Evolutionary conservation across 495 filamentous ascomycete species (phyloP), one percentile per base, ranked within the genome.

Genomic region (Aspergillus olivimuriae): DNA sequence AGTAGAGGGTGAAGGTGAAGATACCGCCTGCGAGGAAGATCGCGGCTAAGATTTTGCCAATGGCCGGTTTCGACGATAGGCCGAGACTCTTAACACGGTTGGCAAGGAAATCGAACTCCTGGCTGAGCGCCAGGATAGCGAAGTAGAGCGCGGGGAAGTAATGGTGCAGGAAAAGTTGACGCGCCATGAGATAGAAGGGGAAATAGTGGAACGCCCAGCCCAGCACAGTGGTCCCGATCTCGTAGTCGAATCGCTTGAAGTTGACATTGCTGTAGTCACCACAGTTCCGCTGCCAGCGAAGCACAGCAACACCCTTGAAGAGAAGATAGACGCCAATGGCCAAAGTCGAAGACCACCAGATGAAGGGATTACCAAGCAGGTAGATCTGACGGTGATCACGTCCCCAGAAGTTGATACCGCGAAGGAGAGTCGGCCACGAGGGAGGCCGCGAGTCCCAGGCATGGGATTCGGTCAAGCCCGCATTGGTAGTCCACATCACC

Each of bases 351-450:
- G 80, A 81, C 84, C 86, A 96, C 92, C 92, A 98, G 51, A 98
- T 82, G 43, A 96, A 64, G 2, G 92, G 94, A 61, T 98, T 98
- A 42, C 92, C 92, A 34, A 95, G 83, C 4, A 98, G 81, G 61
- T 98, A 98, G 50, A 98, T 86, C 67, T 98, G 92, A 47, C 89
- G 86, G 56, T 94, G 73, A 43, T 95, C 78, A 54, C 85, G 89
- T 45, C 92, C 92, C 92, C 92, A 98, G 77, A 98, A 98, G 70
- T 98, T 98, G 75, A 98, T 98, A 46, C 92, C 92, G 48, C 92
- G 89, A 48, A 81, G 81, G 41, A 98, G 77, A 41, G 94, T 79
- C 14, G 92, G 92, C 92, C 92, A 98, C 15, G 88, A 90, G 12
- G 82, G 80, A 10, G 92, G 92, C 23, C 92, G 84, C 35, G 92